Base-by-base conservation (phyloP, 371 early-diverging fungal species). In the Rhizopus delemar region DNA sequence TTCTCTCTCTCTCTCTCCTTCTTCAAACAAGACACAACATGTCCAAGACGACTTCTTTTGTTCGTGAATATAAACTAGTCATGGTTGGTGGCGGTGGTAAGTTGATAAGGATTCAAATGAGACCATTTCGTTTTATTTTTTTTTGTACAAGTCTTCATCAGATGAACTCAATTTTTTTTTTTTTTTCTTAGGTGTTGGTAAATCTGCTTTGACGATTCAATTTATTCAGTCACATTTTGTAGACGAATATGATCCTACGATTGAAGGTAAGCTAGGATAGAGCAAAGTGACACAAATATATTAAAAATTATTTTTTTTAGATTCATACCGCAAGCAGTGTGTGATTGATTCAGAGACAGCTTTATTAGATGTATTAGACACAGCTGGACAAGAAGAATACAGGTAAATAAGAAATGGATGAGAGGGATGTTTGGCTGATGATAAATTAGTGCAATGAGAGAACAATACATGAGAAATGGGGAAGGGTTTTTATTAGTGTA, bases 171-270 rank as follows among this genome's bases (percentile, higher is more conserved):
- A 22, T 22, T 46, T 16, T 22, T 35, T 12, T 16, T 22, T 35
- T 12, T 16, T 35, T 46, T 38, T 38, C 4, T 4, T 8, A 87
- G 86, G 86, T 71, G 91, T 90, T 51, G 90, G 87, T 58, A 89
- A 95, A 80, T 92, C 93, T 12, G 94, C 95, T 51, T 75, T 96
- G 29, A 93, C 95, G 2, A 93, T 94, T 41, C 93, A 92, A 64
- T 95, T 94, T 69, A 92, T 94, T 52, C 93, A 93, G 71, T 88
- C 91, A 8, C 90, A 91, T 60, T 96, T 95, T 69, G 90, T 92
- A 31, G 93, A 95, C 62, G 94, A 94, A 60, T 94, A 96, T 65
- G 96, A 95, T 70, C 96, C 96, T 35, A 96, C 96, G 5, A 95
- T 96, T 51, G 95, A 95, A 78, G 88, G 88, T 86, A 80, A 43